These are phyloP conservation scores for Candida labiduridarum DNA, from an alignment of 1,139 yeast genomes.

Conservation along the genomic window DNA sequence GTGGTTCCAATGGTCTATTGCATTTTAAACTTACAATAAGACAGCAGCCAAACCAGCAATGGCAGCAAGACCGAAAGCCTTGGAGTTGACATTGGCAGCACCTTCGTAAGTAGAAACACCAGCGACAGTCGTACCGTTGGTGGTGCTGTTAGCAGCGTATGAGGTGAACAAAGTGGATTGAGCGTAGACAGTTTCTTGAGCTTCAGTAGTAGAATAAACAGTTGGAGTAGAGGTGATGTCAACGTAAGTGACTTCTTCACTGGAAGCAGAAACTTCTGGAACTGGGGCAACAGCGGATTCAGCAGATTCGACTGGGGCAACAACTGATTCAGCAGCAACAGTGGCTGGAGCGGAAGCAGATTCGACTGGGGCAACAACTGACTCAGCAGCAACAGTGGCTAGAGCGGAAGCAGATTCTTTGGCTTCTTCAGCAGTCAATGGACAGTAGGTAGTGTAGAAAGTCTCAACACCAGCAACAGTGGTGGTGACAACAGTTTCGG, in stretches of 20 bases:
- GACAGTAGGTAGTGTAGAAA: conserved; percentile 48
- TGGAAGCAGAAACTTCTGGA: conserved; percentile 11
- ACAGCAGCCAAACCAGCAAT: conserved; percentile 48
- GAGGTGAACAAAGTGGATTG: conserved; percentile 32
- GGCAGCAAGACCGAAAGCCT: conserved; percentile 43
- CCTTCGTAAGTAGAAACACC: conserved; percentile 27
- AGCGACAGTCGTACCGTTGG: conserved; percentile 24
- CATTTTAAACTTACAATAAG: conserved; percentile 32
- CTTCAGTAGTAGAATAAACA: conserved; percentile 18
- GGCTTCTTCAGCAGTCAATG: conserved; percentile 19
- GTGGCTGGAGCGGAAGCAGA: background rate
- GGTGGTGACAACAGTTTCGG: conserved; percentile 17
- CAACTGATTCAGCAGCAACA: background rate
- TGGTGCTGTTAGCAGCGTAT: conserved; percentile 29
- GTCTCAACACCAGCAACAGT: conserved; percentile 40
- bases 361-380: background rate
- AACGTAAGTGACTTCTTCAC: conserved; percentile 26
- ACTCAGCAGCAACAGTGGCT: background rate
- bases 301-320: background rate
- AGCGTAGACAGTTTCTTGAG: conserved; percentile 22
- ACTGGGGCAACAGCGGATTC: conserved; percentile 19
- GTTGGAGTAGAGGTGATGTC: conserved; percentile 29
- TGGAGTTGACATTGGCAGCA: conserved; percentile 29
- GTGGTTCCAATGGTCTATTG: background rate
- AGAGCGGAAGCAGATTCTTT: conserved; percentile 8